phyloP scores from a whole-genome alignment of 2,329 filamentous ascomycete genomes.

The Bipolaris bicolor region DNA sequence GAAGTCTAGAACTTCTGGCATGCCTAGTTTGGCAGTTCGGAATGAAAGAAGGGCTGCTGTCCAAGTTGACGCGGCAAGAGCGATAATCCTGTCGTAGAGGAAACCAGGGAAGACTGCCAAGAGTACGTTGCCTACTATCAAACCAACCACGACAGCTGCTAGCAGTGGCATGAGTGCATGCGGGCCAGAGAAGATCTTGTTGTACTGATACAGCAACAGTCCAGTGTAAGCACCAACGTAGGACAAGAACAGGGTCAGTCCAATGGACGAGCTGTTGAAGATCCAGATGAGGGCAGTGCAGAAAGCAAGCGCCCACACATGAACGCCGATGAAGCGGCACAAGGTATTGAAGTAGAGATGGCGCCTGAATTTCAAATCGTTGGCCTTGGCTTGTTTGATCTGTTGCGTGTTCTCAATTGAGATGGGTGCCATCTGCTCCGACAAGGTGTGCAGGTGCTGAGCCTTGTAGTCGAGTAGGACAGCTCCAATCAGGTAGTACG shows the following conservation, averaged over 20 bases:
- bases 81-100: constrained; percentile 56
- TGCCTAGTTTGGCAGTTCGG: constrained; percentile 56
- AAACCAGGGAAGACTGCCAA: constrained; percentile 50
- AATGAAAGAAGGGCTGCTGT: constrained; percentile 58
- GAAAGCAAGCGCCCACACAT: constrained; percentile 61
- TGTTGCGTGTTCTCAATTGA: constrained; percentile 52
- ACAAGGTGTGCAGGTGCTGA: constrained; percentile 56
- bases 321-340: constrained; percentile 57
- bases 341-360: constrained; percentile 60
- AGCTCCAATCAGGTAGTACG: constrained; percentile 64
- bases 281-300: constrained; percentile 59
- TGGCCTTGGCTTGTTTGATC: constrained; percentile 54
- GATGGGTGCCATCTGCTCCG: constrained; percentile 51
- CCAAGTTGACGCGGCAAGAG: constrained; percentile 59
- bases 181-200: constrained; percentile 59
- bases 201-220: constrained; percentile 58
- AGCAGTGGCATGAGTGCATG: constrained; percentile 57
- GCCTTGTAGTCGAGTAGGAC: constrained; percentile 63
- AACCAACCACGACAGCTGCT: constrained; percentile 54
- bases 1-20: constrained; percentile 47
- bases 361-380: constrained; percentile 55
- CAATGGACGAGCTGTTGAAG: constrained; percentile 53
- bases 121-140: constrained; percentile 56
- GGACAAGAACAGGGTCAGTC: constrained; percentile 57
- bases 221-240: constrained; percentile 60